phyloP scores from a whole-genome alignment of 441 rosid genomes.

The Pelargonium australe region DNA sequence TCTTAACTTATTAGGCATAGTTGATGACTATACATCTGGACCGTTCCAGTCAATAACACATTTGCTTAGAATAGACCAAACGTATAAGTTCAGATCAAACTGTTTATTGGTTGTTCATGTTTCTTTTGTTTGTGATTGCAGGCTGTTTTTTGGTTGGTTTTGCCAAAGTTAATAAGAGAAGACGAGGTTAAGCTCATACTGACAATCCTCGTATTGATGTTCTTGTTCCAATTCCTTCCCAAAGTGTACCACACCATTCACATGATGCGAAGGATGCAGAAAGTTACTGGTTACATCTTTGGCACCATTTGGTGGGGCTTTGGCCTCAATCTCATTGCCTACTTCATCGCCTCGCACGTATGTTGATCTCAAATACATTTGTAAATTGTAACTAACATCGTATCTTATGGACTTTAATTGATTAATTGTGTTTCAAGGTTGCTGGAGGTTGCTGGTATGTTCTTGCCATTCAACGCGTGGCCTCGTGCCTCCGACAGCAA shows the following conservation, averaged over 20 bases:
- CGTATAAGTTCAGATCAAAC: too few relatives aligned
- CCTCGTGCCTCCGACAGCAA: constrained; percentile 46
- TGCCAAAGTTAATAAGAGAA: constrained; percentile 54
- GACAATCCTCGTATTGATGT: constrained; percentile 48
- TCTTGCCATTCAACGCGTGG: constrained; percentile 51
- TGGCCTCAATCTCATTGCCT: constrained; percentile 59
- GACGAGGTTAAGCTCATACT: constrained; percentile 52
- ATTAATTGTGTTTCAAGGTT: constrained; percentile 29
- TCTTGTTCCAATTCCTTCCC: constrained; percentile 72
- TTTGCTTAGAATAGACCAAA: too few relatives aligned
- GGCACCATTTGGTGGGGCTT: constrained; percentile 83
- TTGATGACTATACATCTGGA: too few relatives aligned
- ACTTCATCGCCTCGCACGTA: constrained; percentile 69
- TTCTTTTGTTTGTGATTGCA: constrained; percentile 20
- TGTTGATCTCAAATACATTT: background rate
- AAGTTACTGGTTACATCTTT: constrained; percentile 64
- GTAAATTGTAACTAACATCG: background rate
- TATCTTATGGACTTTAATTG: background rate
- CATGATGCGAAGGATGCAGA: constrained; percentile 56
- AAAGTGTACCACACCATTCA: constrained; percentile 56
- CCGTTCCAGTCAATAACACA: too few relatives aligned
- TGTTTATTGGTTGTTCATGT: too few relatives aligned
- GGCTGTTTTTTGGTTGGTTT: constrained; percentile 54
- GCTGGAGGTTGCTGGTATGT: constrained; percentile 82
- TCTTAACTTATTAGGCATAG: too few relatives aligned